Conservation (phyloP, 2,329 filamentous ascomycete species). For the Pyrenophora tritici-repentis region DNA sequence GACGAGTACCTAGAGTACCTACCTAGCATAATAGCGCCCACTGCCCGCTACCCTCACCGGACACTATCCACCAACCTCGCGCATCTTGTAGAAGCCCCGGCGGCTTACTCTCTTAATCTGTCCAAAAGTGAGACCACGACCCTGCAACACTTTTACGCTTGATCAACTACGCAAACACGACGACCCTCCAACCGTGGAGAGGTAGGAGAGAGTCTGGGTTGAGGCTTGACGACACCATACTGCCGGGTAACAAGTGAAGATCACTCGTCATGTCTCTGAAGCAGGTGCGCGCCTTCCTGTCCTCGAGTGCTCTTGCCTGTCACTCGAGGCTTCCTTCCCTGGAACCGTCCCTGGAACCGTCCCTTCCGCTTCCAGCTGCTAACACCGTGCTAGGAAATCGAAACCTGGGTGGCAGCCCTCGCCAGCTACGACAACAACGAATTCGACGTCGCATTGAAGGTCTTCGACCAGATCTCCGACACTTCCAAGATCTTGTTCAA, state of each 20-base stretch:
- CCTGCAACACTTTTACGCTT: conserved; percentile 23
- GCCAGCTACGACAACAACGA: conserved; percentile 95
- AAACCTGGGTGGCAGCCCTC: conserved; percentile 94
- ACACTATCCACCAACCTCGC: conserved; percentile 22
- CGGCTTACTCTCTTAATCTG: conserved; percentile 34
- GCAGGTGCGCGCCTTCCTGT: conserved; percentile 44
- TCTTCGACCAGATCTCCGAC: conserved; percentile 86
- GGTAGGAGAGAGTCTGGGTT: conserved; percentile 25
- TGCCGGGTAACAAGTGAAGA: conserved; percentile 45
- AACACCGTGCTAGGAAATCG: conserved; percentile 76
- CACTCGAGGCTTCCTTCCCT: too few relatives aligned
- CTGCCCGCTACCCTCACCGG: conserved; percentile 13
- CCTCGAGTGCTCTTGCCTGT: not conserved
- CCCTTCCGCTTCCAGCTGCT: conserved; percentile 30
- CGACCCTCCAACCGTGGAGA: conserved; percentile 34
- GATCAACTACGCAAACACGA: conserved; percentile 22
- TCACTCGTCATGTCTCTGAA: conserved; percentile 56
- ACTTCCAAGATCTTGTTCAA: conserved; percentile 99
- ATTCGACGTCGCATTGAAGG: conserved; percentile 83
- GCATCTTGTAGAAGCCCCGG: conserved; percentile 32
- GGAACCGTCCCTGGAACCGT: conserved; percentile 5
- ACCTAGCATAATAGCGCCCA: conserved; percentile 23
- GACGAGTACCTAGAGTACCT: conserved; percentile 10
- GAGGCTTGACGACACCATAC: conserved; percentile 50
- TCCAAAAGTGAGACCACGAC: conserved; percentile 15